Evolutionary conservation across 441 rosid genomes (phyloP).

Genomic region (Rhodomyrtus psidioides): DNA sequence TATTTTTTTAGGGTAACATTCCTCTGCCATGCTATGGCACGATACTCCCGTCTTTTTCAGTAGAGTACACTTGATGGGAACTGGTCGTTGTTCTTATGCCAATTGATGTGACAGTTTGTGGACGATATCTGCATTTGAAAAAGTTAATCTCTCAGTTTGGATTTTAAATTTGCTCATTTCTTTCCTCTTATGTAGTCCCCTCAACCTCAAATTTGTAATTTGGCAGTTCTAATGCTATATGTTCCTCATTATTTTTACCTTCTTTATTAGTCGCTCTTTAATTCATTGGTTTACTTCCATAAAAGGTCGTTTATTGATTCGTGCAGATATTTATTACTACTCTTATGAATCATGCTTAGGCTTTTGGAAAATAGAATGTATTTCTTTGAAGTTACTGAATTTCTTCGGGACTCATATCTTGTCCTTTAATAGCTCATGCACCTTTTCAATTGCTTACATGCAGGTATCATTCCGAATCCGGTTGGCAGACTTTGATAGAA

Average conservation of each 20-base stretch:
- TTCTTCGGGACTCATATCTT: not conserved
- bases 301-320: not conserved
- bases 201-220: not conserved
- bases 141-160: not conserved
- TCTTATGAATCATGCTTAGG: not conserved
- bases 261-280: not conserved
- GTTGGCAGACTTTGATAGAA: constrained; percentile 81
- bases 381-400: not conserved
- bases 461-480: constrained; percentile 94
- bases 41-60: not conserved
- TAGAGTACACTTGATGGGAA: not conserved
- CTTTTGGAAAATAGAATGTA: not conserved
- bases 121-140: not conserved
- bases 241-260: not conserved
- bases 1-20: constrained; percentile 76
- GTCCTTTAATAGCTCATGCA: not conserved
- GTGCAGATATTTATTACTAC: not conserved
- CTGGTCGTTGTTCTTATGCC: not conserved
- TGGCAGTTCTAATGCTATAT: not conserved
- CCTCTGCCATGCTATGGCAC: not conserved
- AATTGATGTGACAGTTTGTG: not conserved
- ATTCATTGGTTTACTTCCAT: not conserved
- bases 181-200: not conserved
- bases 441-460: not conserved
- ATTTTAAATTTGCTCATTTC: not conserved